Conservation (phyloP, 2,329 filamentous ascomycete species). For the Fusarium robinianum region DNA sequence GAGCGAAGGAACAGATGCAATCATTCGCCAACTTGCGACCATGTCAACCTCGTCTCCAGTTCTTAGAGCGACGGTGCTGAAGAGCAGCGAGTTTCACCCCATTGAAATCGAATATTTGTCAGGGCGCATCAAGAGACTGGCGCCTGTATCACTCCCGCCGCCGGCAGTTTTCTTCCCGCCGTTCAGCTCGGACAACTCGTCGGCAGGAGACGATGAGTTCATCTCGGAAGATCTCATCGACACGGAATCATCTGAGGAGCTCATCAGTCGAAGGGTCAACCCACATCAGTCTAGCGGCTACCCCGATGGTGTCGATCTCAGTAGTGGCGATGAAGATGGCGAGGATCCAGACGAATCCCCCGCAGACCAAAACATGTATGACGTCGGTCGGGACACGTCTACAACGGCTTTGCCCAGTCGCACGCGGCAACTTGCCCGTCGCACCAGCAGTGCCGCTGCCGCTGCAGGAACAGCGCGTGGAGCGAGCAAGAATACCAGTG, state of each 20-base stretch:
- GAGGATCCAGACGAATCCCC: constrained; percentile 46
- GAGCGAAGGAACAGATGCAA: constrained; percentile 44
- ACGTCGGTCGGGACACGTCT: constrained; percentile 20
- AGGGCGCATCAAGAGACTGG: constrained; percentile 48
- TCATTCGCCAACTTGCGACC: constrained; percentile 48
- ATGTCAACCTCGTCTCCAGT: constrained; percentile 48
- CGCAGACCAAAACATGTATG: constrained; percentile 39
- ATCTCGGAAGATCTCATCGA: constrained; percentile 38
- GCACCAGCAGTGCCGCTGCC: constrained; percentile 42
- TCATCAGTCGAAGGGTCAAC: constrained; percentile 43
- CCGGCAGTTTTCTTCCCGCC: constrained; percentile 57
- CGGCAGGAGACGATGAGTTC: constrained; percentile 38
- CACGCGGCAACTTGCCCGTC: constrained; percentile 16
- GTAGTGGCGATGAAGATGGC: constrained; percentile 49
- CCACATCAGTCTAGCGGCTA: constrained; percentile 49
- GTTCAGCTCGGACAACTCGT: constrained; percentile 49
- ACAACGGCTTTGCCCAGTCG: constrained; percentile 27
- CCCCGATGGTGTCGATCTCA: constrained; percentile 46
- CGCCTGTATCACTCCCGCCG: constrained; percentile 56
- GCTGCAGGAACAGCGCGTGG: constrained; percentile 39
- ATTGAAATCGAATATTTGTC: constrained; percentile 54
- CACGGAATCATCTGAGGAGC: constrained; percentile 36
- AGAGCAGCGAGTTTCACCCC: neutral
- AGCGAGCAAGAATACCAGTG: constrained; percentile 41
- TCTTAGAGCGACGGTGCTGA: constrained; percentile 3